A percentile compares a stretch with the other conserved stretches of the same genome.
These are phyloP conservation scores for Colletotrichum sp. DNA, from an alignment of 2,329 filamentous ascomycete species.

Conservation along the genomic window DNA sequence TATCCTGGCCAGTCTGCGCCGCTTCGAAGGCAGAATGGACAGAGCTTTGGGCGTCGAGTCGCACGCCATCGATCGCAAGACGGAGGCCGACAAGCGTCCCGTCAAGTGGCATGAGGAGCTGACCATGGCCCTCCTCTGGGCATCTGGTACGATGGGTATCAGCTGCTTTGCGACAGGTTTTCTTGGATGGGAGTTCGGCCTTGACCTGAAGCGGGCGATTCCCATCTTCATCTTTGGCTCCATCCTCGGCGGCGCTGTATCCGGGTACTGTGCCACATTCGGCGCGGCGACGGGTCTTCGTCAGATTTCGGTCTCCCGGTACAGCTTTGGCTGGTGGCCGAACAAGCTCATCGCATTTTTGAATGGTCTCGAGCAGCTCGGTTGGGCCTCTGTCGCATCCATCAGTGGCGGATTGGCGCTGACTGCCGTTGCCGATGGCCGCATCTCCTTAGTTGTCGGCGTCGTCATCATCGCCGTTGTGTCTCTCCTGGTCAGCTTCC, in stretches of 20 bases:
- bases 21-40: neutral
- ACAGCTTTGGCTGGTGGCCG: neutral
- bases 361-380: neutral
- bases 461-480: neutral
- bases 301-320: neutral
- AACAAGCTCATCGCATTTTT: neutral
- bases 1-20: neutral
- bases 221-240: neutral
- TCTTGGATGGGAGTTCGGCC: neutral
- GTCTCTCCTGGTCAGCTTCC: neutral
- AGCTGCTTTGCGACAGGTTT: neutral
- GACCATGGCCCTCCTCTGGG: neutral
- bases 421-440: neutral
- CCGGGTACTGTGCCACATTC: neutral
- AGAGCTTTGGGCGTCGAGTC: neutral
- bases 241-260: neutral
- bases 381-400: neutral
- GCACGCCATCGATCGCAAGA: neutral
- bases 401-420: neutral
- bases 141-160: neutral
- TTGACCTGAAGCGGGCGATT: neutral
- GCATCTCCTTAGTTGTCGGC: neutral
- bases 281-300: neutral
- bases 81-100: neutral
- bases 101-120: neutral